phyloP scores from a whole-genome alignment of 1,139 yeast genomes.

The Wickerhamiella pararugosa region DNA sequence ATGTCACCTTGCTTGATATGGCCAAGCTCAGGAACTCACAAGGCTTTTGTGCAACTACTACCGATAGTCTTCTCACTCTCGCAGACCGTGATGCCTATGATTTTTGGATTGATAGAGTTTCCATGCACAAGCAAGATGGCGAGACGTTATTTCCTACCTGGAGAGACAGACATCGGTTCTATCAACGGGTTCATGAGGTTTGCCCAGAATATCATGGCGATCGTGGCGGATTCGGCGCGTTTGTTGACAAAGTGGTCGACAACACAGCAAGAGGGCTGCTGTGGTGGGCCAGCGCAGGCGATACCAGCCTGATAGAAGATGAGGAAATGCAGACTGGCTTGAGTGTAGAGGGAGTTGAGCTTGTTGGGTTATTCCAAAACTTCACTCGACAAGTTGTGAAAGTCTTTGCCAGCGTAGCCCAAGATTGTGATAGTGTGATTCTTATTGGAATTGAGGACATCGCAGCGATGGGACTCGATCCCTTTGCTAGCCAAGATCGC shows the following conservation, averaged over 20 bases:
- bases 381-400: constrained; percentile 16
- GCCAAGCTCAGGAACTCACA: constrained; percentile 14
- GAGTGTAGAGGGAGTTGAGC: constrained; percentile 13
- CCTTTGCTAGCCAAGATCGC: constrained; percentile 43
- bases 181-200: constrained; percentile 17
- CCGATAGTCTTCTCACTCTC: constrained; percentile 13
- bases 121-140: constrained; percentile 10
- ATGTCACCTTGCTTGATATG: constrained; percentile 47
- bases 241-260: constrained; percentile 1
- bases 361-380: constrained; percentile 16
- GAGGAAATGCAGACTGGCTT: constrained; percentile 1
- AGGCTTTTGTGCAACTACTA: constrained; percentile 15
- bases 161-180: constrained; percentile 21
- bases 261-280: constrained; percentile 18
- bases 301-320: constrained; percentile 29
- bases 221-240: constrained; percentile 9
- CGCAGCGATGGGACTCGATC: constrained; percentile 61
- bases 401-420: constrained; percentile 12
- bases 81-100: constrained; percentile 15
- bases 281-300: constrained; percentile 82
- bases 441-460: constrained; percentile 29
- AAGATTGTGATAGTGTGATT: constrained; percentile 12
- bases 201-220: constrained; percentile 16
- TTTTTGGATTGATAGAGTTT: constrained; percentile 8
- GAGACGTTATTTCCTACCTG: constrained; percentile 14